Conservation (phyloP, 2,329 filamentous ascomycete genomes). For the Scortechinia acanthostroma region DNA sequence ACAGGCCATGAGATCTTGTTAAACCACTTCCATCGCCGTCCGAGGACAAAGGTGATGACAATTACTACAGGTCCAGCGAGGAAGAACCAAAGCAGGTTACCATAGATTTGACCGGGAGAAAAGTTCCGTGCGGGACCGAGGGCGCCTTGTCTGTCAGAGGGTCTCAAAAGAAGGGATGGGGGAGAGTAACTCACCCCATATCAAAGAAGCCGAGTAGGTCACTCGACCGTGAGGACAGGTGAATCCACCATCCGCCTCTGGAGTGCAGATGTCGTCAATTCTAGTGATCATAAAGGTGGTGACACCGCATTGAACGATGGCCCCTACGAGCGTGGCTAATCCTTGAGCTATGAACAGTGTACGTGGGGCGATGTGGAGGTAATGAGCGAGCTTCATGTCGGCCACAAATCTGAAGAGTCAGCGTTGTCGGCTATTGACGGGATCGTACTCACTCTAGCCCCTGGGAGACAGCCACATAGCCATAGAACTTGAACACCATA, state of each 20-base stretch:
- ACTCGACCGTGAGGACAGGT: slow-evolving; percentile 3
- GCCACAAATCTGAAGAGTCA: too few species aligned
- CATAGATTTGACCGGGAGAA: slow-evolving; percentile 4
- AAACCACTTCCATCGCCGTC: slow-evolving; percentile 5
- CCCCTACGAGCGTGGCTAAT: slow-evolving; percentile 4
- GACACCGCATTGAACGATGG: slow-evolving; percentile 4
- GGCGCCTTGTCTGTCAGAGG: too few species aligned
- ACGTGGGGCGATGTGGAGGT: slow-evolving; percentile 3
- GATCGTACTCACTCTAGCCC: slow-evolving; percentile 18
- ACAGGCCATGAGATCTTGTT: slow-evolving; percentile 24
- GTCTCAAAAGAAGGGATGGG: too few species aligned
- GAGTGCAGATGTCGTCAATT: slow-evolving; percentile 17
- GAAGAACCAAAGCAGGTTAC: slow-evolving; percentile 4
- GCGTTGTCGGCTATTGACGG: slow-evolving; percentile 6
- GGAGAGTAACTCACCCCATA: slow-evolving; percentile 8
- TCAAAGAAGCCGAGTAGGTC: slow-evolving; percentile 3
- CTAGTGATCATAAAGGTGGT: slow-evolving; percentile 9
- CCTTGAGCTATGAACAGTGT: slow-evolving; percentile 4
- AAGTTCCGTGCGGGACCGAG: slow-evolving; percentile 3
- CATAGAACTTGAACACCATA: slow-evolving; percentile 33
- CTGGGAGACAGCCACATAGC: slow-evolving; percentile 26
- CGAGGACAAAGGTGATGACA: slow-evolving; percentile 1
- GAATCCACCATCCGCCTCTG: not conserved
- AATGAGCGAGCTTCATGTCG: slow-evolving; percentile 1
- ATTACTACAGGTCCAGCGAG: slow-evolving; percentile 3